Conservation (phyloP, 2,329 filamentous ascomycete genomes). For the Fusarium continuum region DNA sequence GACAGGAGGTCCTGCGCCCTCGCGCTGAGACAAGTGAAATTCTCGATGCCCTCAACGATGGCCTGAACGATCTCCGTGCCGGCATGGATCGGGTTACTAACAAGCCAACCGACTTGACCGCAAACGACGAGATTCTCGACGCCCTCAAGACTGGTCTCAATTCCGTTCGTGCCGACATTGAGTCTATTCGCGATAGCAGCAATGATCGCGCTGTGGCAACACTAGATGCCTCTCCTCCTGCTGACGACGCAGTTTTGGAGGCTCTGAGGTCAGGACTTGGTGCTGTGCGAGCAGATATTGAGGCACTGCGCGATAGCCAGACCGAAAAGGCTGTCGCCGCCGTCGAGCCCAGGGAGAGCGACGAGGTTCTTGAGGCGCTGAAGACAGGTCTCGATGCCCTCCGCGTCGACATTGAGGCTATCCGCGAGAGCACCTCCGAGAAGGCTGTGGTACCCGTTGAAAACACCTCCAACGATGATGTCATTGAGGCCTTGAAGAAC, state of each 20-base stretch:
- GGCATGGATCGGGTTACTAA: slow-evolving; percentile 82
- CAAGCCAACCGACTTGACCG: slow-evolving; percentile 82
- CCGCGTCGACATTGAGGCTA: slow-evolving; percentile 36
- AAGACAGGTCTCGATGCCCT: slow-evolving; percentile 37
- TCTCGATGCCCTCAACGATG: slow-evolving; percentile 88
- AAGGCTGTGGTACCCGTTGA: slow-evolving; percentile 34
- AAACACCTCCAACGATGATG: slow-evolving; percentile 31
- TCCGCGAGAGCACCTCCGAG: slow-evolving; percentile 69
- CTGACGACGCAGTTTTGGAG: slow-evolving; percentile 88
- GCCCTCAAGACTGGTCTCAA: slow-evolving; percentile 85
- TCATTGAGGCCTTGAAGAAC: slow-evolving; percentile 33
- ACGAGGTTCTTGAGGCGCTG: slow-evolving; percentile 80
- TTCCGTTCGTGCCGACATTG: slow-evolving; percentile 79
- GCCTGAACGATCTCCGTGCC: slow-evolving; percentile 77
- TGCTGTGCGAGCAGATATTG: slow-evolving; percentile 79
- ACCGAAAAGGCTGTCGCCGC: slow-evolving; percentile 54
- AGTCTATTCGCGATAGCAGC: slow-evolving; percentile 71
- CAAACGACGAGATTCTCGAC: slow-evolving; percentile 89
- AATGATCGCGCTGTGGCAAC: slow-evolving; percentile 61
- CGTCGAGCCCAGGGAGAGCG: slow-evolving; percentile 66
- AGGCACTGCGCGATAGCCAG: slow-evolving; percentile 71
- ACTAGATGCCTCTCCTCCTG: slow-evolving; percentile 55
- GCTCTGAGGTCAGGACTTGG: slow-evolving; percentile 85
- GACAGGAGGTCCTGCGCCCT: slow-evolving; percentile 75
- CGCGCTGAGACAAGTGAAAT: slow-evolving; percentile 83